A percentile compares a stretch with the other conserved stretches of the same genome.
Evolutionary conservation across 2,329 filamentous ascomycete species (phyloP).

Genomic region (Coccinonectria pachysandricola): DNA sequence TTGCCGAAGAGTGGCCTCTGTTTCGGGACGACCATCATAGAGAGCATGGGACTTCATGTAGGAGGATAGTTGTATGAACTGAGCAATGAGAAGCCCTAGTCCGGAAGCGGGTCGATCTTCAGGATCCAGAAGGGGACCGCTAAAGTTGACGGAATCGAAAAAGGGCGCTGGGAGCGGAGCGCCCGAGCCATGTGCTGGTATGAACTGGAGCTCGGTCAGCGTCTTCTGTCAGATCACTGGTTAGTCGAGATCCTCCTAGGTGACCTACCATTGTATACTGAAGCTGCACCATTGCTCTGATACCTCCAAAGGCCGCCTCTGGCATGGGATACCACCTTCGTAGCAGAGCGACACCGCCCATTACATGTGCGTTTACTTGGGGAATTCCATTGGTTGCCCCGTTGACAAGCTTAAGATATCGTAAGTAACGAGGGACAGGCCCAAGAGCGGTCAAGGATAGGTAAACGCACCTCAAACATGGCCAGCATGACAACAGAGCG

Average conservation of each 20-base stretch:
- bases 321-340: slow-evolving; percentile 33
- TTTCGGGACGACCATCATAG: slow-evolving; percentile 27
- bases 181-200: slow-evolving; percentile 31
- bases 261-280: slow-evolving; percentile 43
- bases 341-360: slow-evolving; percentile 49
- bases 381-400: slow-evolving; percentile 35
- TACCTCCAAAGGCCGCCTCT: slow-evolving; percentile 30
- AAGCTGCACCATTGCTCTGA: slow-evolving; percentile 43
- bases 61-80: slow-evolving; percentile 30
- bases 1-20: slow-evolving; percentile 26
- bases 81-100: slow-evolving; percentile 30
- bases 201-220: slow-evolving; percentile 26
- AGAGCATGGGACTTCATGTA: slow-evolving; percentile 24
- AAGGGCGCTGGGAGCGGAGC: slow-evolving; percentile 30
- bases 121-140: slow-evolving; percentile 23
- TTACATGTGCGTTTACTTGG: slow-evolving; percentile 46
- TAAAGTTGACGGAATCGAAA: slow-evolving; percentile 33
- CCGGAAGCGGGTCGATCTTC: slow-evolving; percentile 30
- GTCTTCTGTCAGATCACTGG: no score
- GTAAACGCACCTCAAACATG: slow-evolving; percentile 45
- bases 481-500: slow-evolving; percentile 47
- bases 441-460: slow-evolving; percentile 3
- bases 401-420: slow-evolving; percentile 29
- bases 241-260: slow-evolving; percentile 4
- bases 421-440: slow-evolving; percentile 9